Conservation (phyloP, 2,329 filamentous ascomycete species). For the Hymenoscyphus linearis region DNA sequence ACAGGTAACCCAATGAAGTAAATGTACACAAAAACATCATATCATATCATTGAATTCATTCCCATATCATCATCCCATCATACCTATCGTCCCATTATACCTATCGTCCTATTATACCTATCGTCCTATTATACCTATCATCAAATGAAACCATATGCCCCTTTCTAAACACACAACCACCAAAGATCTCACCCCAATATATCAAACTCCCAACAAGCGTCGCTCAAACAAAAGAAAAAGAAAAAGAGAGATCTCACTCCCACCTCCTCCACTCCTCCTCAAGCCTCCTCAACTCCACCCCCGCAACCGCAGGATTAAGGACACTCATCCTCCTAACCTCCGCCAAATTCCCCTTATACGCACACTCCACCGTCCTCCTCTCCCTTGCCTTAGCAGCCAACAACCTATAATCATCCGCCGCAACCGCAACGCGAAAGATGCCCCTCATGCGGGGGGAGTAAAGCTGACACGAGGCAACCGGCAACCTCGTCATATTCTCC, state of each 20-base stretch:
- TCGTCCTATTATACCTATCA: too few relatives aligned
- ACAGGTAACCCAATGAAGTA: too few relatives aligned
- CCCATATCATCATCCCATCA: too few relatives aligned
- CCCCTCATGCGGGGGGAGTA: slow-evolving; percentile 76
- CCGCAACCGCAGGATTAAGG: slow-evolving; percentile 14
- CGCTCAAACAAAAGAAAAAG: too few relatives aligned
- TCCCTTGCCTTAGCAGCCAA: slow-evolving; percentile 54
- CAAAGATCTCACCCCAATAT: too few relatives aligned
- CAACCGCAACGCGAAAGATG: slow-evolving; percentile 63
- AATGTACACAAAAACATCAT: too few relatives aligned
- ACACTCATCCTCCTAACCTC: slow-evolving; percentile 18
- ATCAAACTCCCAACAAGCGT: too few relatives aligned
- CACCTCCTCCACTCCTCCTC: slow-evolving; percentile 46
- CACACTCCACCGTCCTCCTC: slow-evolving; percentile 36
- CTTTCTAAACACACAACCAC: too few relatives aligned
- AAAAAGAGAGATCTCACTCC: slow-evolving; percentile 36
- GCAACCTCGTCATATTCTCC: slow-evolving; percentile 50
- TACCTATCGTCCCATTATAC: too few relatives aligned
- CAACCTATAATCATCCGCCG: slow-evolving; percentile 60
- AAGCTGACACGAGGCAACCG: slow-evolving; percentile 64
- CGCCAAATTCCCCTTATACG: slow-evolving; percentile 21
- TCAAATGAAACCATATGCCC: too few relatives aligned
- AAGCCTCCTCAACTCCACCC: slow-evolving; percentile 42
- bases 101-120: too few relatives aligned
- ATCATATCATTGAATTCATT: too few relatives aligned